phyloP scores from a whole-genome alignment of 1,284 basidiomycete species.

The Heterobasidion occidentale region DNA sequence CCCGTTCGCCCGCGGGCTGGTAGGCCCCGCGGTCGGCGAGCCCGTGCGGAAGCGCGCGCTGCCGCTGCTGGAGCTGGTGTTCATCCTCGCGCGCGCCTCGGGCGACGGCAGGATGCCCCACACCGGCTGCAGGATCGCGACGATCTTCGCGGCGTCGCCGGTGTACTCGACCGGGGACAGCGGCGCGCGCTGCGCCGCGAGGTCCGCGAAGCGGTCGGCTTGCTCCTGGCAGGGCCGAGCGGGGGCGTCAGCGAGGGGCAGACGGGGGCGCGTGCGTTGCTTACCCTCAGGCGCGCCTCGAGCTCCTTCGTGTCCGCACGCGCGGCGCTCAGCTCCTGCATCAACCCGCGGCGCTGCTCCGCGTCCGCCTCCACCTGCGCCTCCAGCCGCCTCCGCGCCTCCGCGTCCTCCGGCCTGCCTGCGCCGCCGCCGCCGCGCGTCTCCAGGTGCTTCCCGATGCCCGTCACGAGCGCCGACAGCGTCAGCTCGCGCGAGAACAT shows the following conservation, averaged over 20 bases:
- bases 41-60: slow-evolving; percentile 39
- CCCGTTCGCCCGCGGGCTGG: slow-evolving; percentile 27
- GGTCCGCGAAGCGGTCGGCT: slow-evolving; percentile 2
- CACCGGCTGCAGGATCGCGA: slow-evolving; percentile 59
- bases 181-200: slow-evolving; percentile 15
- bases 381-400: slow-evolving; percentile 40
- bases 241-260: background rate
- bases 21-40: slow-evolving; percentile 28
- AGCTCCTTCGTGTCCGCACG: slow-evolving; percentile 37
- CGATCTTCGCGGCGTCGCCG: slow-evolving; percentile 50
- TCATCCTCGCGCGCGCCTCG: slow-evolving; percentile 63
- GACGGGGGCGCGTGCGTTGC: background rate
- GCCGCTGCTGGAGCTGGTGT: slow-evolving; percentile 24
- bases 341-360: slow-evolving; percentile 32
- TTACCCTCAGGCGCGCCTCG: slow-evolving; percentile 32
- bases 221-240: slow-evolving; percentile 8
- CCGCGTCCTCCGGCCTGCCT: slow-evolving; percentile 18
- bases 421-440: background rate
- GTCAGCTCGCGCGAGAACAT: slow-evolving; percentile 11
- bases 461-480: slow-evolving; percentile 7
- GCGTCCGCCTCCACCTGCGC: slow-evolving; percentile 46
- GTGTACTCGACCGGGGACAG: slow-evolving; percentile 29
- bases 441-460: slow-evolving; percentile 9
- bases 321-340: slow-evolving; percentile 29
- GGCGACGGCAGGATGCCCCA: slow-evolving; percentile 78